Base-by-base conservation (phyloP, 352 stramenopile species). In the Aphanomyces astaci region DNA sequence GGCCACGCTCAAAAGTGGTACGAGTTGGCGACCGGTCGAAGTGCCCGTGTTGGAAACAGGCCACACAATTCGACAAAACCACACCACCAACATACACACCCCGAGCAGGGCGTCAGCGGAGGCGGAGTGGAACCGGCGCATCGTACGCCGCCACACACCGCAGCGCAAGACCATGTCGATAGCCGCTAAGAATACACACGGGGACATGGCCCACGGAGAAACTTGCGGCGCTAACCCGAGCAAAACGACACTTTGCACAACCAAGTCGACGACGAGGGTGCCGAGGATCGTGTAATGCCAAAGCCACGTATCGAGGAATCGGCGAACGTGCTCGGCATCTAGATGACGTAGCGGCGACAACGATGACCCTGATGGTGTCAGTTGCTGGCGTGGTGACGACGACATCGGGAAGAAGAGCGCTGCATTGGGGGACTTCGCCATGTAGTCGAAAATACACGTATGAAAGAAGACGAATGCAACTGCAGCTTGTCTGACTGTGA, bases 1-100 rank as follows among this genome's bases (percentile, higher is more conserved):
- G 10, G 68, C 78, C 28, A 92, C 63, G 66, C 93, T 93, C 22
- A 59, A 13, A 13, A 59, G 30, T 4, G 13, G 51, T 15, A 59
- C 22, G 30, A 32, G 19, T 24, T 10, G 10, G 10, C 17, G 13
- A 22, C 10, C 19, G 19, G 19, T 55, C 17, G 10, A 17, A 2
- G 9, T 13, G 48, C 48, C n/a, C n/a, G n/a, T n/a, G n/a, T n/a
- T n/a, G n/a, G n/a, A n/a, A n/a, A n/a, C n/a, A n/a, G n/a, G n/a
- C n/a, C n/a, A n/a, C n/a, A n/a, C n/a, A n/a, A n/a, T 22, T 10
- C 48, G 48, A 28, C 48, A 55, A 15, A 59, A 25, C 25, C 51
- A 59, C 13, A 59, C 17, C 11, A 59, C 27, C 13, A 59, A n/a
- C 51, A 59, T 59, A 19, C 19, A 22, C 24, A 32, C n/a, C 51